phyloP scores from a whole-genome alignment of 495 filamentous ascomycete species.

The Daldinia caldariorum region DNA sequence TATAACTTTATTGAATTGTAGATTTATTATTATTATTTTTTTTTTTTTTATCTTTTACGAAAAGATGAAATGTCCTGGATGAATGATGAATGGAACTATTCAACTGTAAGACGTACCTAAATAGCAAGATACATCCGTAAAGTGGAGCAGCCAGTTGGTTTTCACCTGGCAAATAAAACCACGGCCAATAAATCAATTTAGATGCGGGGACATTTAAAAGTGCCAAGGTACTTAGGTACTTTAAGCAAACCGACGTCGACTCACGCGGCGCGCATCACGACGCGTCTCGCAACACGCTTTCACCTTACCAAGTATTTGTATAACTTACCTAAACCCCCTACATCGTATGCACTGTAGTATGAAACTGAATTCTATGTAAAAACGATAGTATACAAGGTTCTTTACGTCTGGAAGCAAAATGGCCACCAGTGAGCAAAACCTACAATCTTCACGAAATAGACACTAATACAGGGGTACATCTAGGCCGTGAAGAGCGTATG shows the following conservation, averaged over 20 bases:
- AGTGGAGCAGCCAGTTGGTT: no score
- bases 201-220: not conserved
- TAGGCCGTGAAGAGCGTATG: constrained; percentile 60
- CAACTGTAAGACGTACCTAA: no score
- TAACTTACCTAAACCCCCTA: not conserved
- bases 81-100: no score
- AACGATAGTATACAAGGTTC: not conserved
- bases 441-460: not conserved
- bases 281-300: constrained; percentile 29
- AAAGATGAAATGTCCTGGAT: no score
- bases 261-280: constrained; percentile 34
- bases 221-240: constrained; percentile 2
- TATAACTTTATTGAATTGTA: no score
- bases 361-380: not conserved
- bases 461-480: constrained; percentile 35
- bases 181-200: no score
- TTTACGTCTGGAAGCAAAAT: constrained; percentile 12
- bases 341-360: constrained; percentile 1
- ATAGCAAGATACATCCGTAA: no score
- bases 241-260: constrained; percentile 11
- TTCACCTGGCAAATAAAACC: no score
- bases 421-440: constrained; percentile 43
- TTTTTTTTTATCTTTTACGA: no score
- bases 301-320: constrained; percentile 3
- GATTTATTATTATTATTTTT: no score